These are phyloP conservation scores for Clausena lansium DNA, from an alignment of 345 rosid genomes.

Conservation along the genomic window DNA sequence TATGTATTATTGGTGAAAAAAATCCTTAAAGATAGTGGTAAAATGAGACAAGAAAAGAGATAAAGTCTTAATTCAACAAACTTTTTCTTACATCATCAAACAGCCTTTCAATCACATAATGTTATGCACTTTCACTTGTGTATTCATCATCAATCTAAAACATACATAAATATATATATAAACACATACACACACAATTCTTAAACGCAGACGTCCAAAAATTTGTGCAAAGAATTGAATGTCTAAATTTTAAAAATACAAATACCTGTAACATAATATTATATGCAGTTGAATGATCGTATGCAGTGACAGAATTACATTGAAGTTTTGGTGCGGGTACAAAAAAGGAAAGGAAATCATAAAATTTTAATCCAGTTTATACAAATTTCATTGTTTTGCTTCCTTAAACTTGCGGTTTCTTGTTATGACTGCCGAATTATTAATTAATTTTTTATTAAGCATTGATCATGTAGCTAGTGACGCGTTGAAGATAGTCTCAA, in stretches of 20 bases:
- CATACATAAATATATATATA: too few species aligned
- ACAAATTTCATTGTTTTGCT: not conserved
- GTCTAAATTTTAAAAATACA: not conserved
- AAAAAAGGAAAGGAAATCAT: not conserved
- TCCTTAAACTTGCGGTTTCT: not conserved
- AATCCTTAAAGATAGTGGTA: too few species aligned
- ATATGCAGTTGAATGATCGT: not conserved
- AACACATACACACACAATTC: too few species aligned
- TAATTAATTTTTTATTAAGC: too few species aligned
- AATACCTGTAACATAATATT: too few species aligned
- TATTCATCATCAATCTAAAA: too few species aligned
- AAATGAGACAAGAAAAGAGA: not conserved
- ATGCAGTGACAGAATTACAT: not conserved
- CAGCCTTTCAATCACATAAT: too few species aligned
- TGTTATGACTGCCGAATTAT: too few species aligned
- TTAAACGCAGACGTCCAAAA: too few species aligned
- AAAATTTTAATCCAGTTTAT: not conserved
- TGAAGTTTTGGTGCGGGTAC: not conserved
- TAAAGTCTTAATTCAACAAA: not conserved
- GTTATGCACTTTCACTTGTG: too few species aligned
- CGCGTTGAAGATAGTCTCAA: not conserved
- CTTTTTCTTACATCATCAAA: not conserved
- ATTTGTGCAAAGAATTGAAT: not conserved
- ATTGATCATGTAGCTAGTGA: too few species aligned
- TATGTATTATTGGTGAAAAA: not conserved